Base-by-base conservation (phyloP, 2,329 filamentous ascomycete genomes). In the Clarireedia paspali region DNA sequence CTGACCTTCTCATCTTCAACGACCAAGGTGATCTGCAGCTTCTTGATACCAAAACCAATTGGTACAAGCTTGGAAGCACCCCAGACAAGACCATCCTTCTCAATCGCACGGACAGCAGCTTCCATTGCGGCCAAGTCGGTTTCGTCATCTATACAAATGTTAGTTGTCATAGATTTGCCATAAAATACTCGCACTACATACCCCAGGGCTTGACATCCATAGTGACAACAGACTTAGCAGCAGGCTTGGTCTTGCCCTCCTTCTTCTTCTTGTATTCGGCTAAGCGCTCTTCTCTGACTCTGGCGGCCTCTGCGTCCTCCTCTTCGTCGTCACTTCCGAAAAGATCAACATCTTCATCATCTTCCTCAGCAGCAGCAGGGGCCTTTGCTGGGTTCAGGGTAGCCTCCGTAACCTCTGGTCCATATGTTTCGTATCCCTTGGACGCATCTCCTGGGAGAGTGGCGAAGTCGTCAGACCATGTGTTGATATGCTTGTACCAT, bases 121-220 rank as follows among this genome's bases (percentile, higher is more conserved):
- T 96, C 90, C 59, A 99, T 80, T 68, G 82, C 83, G 66, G 77
- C 81, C 84, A 97, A 91, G 76, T 95, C 81, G 68, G 92, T 97
- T 85, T 96, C 91, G 68, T 96, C 91, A 76, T 96, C 89, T 85
- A 59, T 7, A 52, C 34, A 17, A 7, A 51, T 34, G 17, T 69
- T 61, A 70, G 64, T 61, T 27, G 53, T 27, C 36, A 50, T 50
- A 15, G 6, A 23, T 7, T 12, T 51, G 14, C 42, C n/a, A 56
- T 40, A 34, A 5, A 14, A 34, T 17, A 2, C 20, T 38, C 7
- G 9, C 12, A 26, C 47, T 40, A 80, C 88, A 67, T 88, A 96
- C 92, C 94, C 92, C 94, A 97, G 70, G 94, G 94, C 85, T 99
- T 99, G 66, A 99, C 88, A 70, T 97, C 92, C 66, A 99, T 69